Base-by-base conservation (phyloP, 1,284 basidiomycete genomes). In the Meira nashicola region DNA sequence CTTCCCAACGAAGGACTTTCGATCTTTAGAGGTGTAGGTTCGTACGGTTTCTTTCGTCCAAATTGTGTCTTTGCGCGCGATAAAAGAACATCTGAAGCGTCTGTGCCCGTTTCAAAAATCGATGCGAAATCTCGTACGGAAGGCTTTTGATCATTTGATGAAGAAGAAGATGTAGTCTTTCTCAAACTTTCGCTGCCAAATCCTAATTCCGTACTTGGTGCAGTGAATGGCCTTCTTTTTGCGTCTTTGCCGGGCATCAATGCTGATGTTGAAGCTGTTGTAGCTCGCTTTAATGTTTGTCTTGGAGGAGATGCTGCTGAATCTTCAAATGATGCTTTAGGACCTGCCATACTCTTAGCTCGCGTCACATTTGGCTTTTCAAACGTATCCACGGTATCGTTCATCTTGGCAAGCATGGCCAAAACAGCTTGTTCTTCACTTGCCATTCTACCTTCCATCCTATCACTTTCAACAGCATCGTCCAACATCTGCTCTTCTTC, bases 401-500 rank as follows among this genome's bases (percentile, higher is more conserved):
- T 57, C 57, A 59, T 59, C 21, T 62, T 55, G n/a, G 67, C 69
- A 38, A 71, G 67, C 69, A 71, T 69, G 53, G 65, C 59, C 28
- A 71, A 62, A 10, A 69, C 69, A 3, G 69, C 67, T 17, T 59
- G 51, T 44, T 71, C 69, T 23, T 58, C 67, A 2, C 33, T 33
- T 8, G 47, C 67, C 7, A 69, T 43, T 60, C 15, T 50, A 39
- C 37, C 37, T 15, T 21, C 19, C 9, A 10, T 12, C 7, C 14
- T 48, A 11, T 28, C 33, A 15, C 37, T 46, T 19, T 14, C 46
- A 40, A 53, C 23, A 14, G 38, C 51, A 14, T 53, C 38, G 17
- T 53, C 51, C 33, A 53, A 12, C 39, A 39, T 39, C 25, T 6
- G 12, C 28, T 53, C 51, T 53, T 53, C 51, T n/a, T 53, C 51